These are phyloP conservation scores for Rhizophagus clarus DNA, from an alignment of 192 early-diverging fungal species.

Conservation along the genomic window DNA sequence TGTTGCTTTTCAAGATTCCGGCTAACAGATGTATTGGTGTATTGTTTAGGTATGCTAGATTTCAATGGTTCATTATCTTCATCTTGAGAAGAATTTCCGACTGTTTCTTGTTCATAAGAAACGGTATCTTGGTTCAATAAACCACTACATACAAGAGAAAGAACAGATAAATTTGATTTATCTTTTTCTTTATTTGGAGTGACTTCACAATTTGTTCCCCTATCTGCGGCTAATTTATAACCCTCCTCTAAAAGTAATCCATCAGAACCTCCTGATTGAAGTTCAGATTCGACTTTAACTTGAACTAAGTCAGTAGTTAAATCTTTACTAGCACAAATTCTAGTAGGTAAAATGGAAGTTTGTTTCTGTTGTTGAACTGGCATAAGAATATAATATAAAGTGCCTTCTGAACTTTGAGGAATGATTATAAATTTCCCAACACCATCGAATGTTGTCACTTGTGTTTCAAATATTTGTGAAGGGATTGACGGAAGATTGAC, in stretches of 20 bases:
- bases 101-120: constrained; percentile 1
- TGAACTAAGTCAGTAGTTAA: not conserved
- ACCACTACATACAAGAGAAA: constrained; percentile 15
- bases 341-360: not conserved
- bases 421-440: constrained; percentile 16
- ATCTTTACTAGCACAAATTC: not conserved
- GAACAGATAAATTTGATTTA: constrained; percentile 15
- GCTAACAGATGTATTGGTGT: not conserved
- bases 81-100: too few relatives aligned
- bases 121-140: not conserved
- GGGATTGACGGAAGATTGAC: not conserved
- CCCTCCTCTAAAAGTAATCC: not conserved
- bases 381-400: constrained; percentile 4
- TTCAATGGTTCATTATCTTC: not conserved
- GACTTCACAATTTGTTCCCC: not conserved
- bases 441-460: not conserved
- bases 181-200: not conserved
- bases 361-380: constrained; percentile 6
- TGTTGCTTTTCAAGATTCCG: not conserved
- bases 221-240: not conserved
- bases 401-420: not conserved
- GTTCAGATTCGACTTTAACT: not conserved
- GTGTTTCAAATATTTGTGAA: not conserved
- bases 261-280: not conserved
- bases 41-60: not conserved